A percentile compares a stretch with the other conserved stretches of the same genome.
phyloP scores from a whole-genome alignment of 2,329 filamentous ascomycete species.

The Beauveria sp. region DNA sequence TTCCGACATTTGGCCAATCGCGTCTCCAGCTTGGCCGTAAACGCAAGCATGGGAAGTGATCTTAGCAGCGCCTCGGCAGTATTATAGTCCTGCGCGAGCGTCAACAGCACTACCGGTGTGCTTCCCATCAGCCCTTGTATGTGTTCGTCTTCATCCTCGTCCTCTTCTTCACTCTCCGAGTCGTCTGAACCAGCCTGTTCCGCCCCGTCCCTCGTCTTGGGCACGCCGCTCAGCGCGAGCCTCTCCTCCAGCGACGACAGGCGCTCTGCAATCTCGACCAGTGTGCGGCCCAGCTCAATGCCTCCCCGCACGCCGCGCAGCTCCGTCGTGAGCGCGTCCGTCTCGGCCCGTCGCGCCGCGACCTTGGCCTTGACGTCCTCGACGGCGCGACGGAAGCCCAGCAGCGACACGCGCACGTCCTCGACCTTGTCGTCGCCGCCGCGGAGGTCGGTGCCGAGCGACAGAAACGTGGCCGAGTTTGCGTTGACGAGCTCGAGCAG shows the following conservation, averaged over 20 bases:
- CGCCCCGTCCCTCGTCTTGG: conserved; percentile 11
- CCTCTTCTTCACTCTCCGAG: conserved; percentile 27
- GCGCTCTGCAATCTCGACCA: conserved; percentile 61
- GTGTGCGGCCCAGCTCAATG: conserved; percentile 52
- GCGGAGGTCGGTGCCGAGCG: conserved; percentile 69
- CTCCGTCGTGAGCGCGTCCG: conserved; percentile 56
- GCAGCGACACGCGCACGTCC: conserved; percentile 76
- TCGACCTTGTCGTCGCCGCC: conserved; percentile 90
- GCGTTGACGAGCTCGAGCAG: conserved; percentile 90
- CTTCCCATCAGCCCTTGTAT: conserved; percentile 33
- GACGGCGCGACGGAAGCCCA: conserved; percentile 79
- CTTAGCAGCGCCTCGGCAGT: conserved; percentile 35
- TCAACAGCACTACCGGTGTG: conserved; percentile 38
- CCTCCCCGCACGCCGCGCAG: conserved; percentile 55
- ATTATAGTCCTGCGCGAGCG: conserved; percentile 39
- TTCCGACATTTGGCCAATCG: conserved; percentile 46
- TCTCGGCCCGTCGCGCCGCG: conserved; percentile 53
- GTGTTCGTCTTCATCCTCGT: conserved; percentile 33
- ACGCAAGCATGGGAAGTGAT: conserved; percentile 37
- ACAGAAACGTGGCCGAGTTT: conserved; percentile 88
- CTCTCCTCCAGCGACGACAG: conserved; percentile 55
- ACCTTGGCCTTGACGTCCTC: conserved; percentile 65
- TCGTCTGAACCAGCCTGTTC: conserved; percentile 7
- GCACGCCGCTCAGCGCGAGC: conserved; percentile 45
- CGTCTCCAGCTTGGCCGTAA: conserved; percentile 45